Conservation (phyloP, 2,329 filamentous ascomycete species). For the Elsinoe ampelina region DNA sequence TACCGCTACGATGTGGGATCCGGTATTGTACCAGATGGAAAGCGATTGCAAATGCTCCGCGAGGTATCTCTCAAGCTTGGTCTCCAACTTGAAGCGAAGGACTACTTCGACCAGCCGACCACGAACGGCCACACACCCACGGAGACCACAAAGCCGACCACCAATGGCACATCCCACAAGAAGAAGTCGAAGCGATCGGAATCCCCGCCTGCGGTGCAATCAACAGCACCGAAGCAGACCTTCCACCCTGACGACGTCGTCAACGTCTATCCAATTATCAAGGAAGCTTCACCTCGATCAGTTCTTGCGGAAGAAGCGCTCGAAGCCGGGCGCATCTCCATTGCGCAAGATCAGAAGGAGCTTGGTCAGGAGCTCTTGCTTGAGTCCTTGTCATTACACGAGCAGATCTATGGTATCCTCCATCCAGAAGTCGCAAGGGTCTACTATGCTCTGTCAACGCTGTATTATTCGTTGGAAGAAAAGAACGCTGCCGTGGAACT, state of each 20-base stretch:
- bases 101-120: slow-evolving; percentile 51
- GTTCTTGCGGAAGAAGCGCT: slow-evolving; percentile 88
- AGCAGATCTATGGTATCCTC: slow-evolving; percentile 96
- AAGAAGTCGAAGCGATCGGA: slow-evolving; percentile 48
- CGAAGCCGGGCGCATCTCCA: slow-evolving; percentile 91
- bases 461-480: slow-evolving; percentile 97
- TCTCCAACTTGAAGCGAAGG: slow-evolving; percentile 72
- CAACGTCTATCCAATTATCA: slow-evolving; percentile 88
- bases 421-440: slow-evolving; percentile 93
- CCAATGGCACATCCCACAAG: slow-evolving; percentile 41
- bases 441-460: slow-evolving; percentile 89
- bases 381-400: slow-evolving; percentile 91
- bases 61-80: slow-evolving; percentile 85
- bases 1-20: slow-evolving; percentile 66
- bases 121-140: slow-evolving; percentile 1
- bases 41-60: slow-evolving; percentile 74
- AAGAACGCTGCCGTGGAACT: slow-evolving; percentile 93
- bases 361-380: slow-evolving; percentile 89
- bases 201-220: slow-evolving; percentile 38
- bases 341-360: slow-evolving; percentile 89
- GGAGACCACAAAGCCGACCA: slow-evolving; percentile 17
- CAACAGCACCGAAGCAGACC: slow-evolving; percentile 45
- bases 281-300: slow-evolving; percentile 87
- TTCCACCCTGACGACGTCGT: slow-evolving; percentile 80
- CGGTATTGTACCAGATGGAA: slow-evolving; percentile 58